Base-by-base conservation (phyloP, 2,329 filamentous ascomycete genomes). In the Fusarium praegraminearum region DNA sequence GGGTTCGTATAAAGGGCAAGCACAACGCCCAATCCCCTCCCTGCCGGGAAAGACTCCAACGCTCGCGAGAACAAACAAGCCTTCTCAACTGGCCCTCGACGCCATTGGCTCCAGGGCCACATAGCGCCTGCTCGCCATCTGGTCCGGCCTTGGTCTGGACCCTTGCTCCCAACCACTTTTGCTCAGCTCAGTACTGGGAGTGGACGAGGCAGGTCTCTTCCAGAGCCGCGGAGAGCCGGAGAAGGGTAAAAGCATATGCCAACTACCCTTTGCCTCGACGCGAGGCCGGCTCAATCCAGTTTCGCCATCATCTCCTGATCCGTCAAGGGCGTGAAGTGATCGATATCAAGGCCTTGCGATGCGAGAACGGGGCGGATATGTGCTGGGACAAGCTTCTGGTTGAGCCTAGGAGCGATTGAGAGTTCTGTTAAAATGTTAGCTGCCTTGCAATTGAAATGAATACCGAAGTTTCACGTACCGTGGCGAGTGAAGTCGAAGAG, bases 301-400 rank as follows among this genome's bases (percentile, higher is more conserved):
- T 94, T 93, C 63, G 96, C 96, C 84, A 97, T 93, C 96, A 99
- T 98, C 80, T 98, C 93, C 77, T 96, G 91, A 85, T 94, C 97
- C 77, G 91, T 85, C 84, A 99, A 86, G 46, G 95, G 95, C 75
- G 90, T 93, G 81, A 99, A 93, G 80, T 94, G 94, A 81, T 98
- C 93, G 77, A 98, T 93, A 80, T 98, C 94, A 73, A 99, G 87
- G 57, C 93, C 94, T 76, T 90, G 90, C 49, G 90, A 86, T 67
- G 88, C 88, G 64, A 99, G 86, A 63, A 89, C 85, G 24, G 93
- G 84, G 76, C 90, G 90, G 75, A 94, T 89, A 80, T 98, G 94
- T 69, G 87, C 82, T 64, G 96, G 96, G 55, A 98, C 93, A 75
- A 99, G 87, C 80, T 93, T 90, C 76, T 89, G 86, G 83, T 99